Evolutionary conservation across 164 flowering plant species (phyloP).

Genomic region (Vitis amurensis): DNA sequence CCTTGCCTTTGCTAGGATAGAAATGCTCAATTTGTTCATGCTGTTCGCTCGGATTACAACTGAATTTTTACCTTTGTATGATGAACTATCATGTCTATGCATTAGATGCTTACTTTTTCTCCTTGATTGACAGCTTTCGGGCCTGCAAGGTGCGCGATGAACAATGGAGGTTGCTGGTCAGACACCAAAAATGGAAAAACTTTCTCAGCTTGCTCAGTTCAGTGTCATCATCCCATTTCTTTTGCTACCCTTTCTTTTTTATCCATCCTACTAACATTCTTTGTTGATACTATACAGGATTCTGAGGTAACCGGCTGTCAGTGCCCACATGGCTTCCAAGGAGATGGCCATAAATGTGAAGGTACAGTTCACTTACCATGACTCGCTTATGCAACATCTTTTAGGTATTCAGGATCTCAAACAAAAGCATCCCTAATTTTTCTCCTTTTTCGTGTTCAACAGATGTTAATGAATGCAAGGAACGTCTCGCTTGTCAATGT

Average conservation of each 20-base stretch:
- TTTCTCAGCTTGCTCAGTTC: conserved; percentile 89
- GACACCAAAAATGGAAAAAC: conserved; percentile 49
- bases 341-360: conserved; percentile 82
- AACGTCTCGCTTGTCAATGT: conserved; percentile 68
- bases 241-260: background rate
- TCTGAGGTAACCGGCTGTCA: conserved; percentile 58
- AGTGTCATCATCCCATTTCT: conserved; percentile 27
- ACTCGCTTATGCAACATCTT: too few species aligned
- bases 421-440: too few species aligned
- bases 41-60: too few species aligned
- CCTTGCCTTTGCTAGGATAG: too few species aligned
- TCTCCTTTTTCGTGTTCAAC: conserved; percentile 12
- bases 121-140: conserved; percentile 62
- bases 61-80: too few species aligned
- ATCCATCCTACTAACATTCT: background rate
- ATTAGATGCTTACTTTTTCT: background rate
- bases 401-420: too few species aligned
- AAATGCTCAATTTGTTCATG: too few species aligned
- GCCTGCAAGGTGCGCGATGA: conserved; percentile 70
- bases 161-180: conserved; percentile 96
- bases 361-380: conserved; percentile 35
- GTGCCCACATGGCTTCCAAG: conserved; percentile 79
- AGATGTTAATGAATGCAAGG: conserved; percentile 91
- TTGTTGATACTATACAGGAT: conserved; percentile 34
- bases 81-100: background rate